These are phyloP conservation scores for Ettlia oleoabundans DNA, from an alignment of 139 green algal genomes.

Conservation along the genomic window DNA sequence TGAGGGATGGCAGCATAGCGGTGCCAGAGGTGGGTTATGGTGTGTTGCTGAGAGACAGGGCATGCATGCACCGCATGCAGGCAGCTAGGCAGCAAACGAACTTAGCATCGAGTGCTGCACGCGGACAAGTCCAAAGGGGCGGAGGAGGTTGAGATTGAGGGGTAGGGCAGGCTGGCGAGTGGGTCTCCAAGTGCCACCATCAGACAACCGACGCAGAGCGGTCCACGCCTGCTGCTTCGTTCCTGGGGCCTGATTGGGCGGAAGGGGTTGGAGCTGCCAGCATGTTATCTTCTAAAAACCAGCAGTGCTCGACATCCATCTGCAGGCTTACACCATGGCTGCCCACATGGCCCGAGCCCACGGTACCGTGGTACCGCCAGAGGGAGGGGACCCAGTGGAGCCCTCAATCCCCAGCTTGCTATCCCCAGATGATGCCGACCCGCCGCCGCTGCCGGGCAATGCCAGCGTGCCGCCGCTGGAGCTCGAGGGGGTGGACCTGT, in stretches of 20 bases:
- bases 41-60: neutral
- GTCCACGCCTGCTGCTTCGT: too few species aligned
- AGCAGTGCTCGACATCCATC: too few species aligned
- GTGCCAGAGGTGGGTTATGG: constrained; percentile 49
- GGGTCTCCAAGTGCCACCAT: too few species aligned
- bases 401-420: neutral
- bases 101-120: too few species aligned
- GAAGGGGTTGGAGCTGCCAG: too few species aligned
- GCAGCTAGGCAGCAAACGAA: too few species aligned
- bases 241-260: too few species aligned
- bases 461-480: constrained; percentile 49
- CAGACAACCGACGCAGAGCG: too few species aligned
- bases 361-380: neutral
- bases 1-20: constrained; percentile 48
- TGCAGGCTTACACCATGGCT: constrained; percentile 73
- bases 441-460: constrained; percentile 64
- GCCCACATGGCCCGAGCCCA: constrained; percentile 36
- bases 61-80: neutral
- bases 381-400: neutral
- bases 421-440: neutral
- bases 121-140: too few species aligned
- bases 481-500: constrained; percentile 3
- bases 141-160: too few species aligned
- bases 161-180: neutral
- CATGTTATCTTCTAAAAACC: too few species aligned